A percentile compares a stretch with the other conserved stretches of the same genome.
Evolutionary conservation across 805 yeast species (phyloP).

Genomic region (Nematodospora valgi): DNA sequence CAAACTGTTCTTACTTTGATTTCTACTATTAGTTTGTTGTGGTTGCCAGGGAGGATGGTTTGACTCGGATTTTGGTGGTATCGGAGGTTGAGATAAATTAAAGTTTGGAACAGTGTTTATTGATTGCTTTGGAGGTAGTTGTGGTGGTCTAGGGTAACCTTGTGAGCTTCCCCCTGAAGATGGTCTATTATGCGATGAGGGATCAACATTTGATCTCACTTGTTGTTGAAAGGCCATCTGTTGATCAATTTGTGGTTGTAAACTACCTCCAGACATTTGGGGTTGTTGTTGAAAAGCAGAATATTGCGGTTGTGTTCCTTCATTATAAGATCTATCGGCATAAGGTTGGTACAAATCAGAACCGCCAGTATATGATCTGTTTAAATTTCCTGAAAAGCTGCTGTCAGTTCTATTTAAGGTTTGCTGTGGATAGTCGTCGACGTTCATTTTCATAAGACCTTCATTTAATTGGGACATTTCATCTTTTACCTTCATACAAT

Average conservation of each 20-base stretch:
- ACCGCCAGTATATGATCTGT: not conserved
- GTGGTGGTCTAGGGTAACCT: slow-evolving; percentile 8
- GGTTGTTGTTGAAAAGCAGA: slow-evolving; percentile 4
- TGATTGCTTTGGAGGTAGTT: slow-evolving; percentile 12
- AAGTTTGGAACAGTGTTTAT: not conserved
- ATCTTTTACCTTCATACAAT: slow-evolving; percentile 11
- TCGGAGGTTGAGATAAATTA: not conserved
- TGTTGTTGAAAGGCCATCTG: no score
- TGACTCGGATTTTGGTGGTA: not conserved
- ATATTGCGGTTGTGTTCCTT: slow-evolving; percentile 4
- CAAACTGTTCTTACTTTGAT: slow-evolving; percentile 11
- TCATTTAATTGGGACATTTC: no score
- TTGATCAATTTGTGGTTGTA: not conserved
- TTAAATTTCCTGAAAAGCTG: no score
- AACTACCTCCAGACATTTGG: not conserved
- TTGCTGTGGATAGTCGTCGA: slow-evolving; percentile 5
- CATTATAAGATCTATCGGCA: slow-evolving; percentile 2
- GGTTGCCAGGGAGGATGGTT: slow-evolving; percentile 6
- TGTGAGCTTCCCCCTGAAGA: no score
- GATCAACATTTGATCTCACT: not conserved
- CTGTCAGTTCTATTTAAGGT: slow-evolving; percentile 6
- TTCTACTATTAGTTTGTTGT: slow-evolving; percentile 4
- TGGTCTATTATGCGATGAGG: no score
- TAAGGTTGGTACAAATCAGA: slow-evolving; percentile 1
- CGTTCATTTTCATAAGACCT: no score